Percentiles rank a stretch among this genome's conserved stretches.
Conservation (phyloP, 495 filamentous ascomycete genomes). For the Annulohypoxylon bovei region DNA sequence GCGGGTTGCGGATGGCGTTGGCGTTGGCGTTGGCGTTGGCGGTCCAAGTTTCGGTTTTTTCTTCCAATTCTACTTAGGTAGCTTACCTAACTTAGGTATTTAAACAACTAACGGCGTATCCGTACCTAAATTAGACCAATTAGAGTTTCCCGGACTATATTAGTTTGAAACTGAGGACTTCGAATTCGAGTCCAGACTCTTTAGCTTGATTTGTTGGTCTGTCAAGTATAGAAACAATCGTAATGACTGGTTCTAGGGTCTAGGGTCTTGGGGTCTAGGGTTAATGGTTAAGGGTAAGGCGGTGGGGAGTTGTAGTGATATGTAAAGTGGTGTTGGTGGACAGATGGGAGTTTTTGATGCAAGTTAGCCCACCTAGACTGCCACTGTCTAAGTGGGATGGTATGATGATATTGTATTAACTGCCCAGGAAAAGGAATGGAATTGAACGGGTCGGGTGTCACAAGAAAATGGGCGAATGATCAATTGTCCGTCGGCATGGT, state of each 20-base stretch:
- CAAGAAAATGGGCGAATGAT: conserved; percentile 27
- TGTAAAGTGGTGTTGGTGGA: not conserved
- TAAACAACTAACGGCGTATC: conserved; percentile 14
- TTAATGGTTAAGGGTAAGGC: no score
- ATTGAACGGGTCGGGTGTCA: conserved; percentile 12
- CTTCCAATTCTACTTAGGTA: conserved; percentile 13
- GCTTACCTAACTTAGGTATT: conserved; percentile 6
- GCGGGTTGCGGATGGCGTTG: not conserved
- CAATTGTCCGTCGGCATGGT: conserved; percentile 28
- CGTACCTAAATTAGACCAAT: conserved; percentile 26
- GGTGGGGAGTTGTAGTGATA: not conserved
- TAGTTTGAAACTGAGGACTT: not conserved
- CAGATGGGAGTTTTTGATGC: conserved; percentile 4
- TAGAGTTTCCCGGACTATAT: conserved; percentile 11
- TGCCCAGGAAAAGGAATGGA: not conserved
- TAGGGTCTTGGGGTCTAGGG: no score
- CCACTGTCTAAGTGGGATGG: not conserved
- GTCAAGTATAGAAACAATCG: conserved; percentile 3
- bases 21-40: not conserved
- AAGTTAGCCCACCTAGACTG: not conserved
- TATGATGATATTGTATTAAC: conserved; percentile 16
- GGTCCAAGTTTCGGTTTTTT: conserved; percentile 4
- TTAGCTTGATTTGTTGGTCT: conserved; percentile 16
- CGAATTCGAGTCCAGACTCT: conserved; percentile 1
- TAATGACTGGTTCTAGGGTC: conserved; percentile 4